phyloP scores from a whole-genome alignment of 2,329 filamentous ascomycete genomes.

The Botrytis hyacinthi region DNA sequence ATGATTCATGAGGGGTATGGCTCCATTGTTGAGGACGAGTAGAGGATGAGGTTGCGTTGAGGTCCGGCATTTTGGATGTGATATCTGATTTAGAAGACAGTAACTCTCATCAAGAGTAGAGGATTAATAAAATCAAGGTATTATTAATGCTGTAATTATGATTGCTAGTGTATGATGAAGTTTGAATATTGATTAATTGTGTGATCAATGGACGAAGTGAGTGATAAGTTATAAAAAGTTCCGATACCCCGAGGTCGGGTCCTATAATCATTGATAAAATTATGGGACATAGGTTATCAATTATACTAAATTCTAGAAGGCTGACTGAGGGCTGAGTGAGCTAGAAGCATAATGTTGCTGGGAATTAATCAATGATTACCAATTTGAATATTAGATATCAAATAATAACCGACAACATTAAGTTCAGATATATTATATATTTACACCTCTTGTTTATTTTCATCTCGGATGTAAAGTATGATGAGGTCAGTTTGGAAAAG shows the following conservation, averaged over 20 bases:
- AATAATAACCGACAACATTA: background rate
- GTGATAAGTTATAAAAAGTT: background rate
- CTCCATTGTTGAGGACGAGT: slow-evolving; percentile 24
- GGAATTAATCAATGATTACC: background rate
- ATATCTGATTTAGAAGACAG: background rate
- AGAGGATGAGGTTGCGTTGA: slow-evolving; percentile 21
- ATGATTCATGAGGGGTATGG: slow-evolving; percentile 23
- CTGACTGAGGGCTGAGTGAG: background rate
- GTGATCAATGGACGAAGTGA: background rate
- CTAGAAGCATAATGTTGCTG: background rate
- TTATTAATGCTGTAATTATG: background rate
- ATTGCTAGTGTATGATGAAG: background rate
- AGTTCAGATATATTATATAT: background rate
- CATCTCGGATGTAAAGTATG: background rate
- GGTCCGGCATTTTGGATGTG: slow-evolving; percentile 24
- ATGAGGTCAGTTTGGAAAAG: background rate
- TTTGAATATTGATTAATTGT: background rate
- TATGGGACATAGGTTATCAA: background rate
- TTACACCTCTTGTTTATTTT: background rate
- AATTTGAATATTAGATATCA: background rate
- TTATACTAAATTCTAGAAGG: background rate
- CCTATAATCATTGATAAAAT: slow-evolving; percentile 4
- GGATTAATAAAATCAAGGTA: too few relatives aligned
- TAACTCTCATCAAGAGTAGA: background rate
- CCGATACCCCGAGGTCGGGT: slow-evolving; percentile 7